Evolutionary conservation across 139 green algal species (phyloP).

Genomic region (Spirogloea muscicola): DNA sequence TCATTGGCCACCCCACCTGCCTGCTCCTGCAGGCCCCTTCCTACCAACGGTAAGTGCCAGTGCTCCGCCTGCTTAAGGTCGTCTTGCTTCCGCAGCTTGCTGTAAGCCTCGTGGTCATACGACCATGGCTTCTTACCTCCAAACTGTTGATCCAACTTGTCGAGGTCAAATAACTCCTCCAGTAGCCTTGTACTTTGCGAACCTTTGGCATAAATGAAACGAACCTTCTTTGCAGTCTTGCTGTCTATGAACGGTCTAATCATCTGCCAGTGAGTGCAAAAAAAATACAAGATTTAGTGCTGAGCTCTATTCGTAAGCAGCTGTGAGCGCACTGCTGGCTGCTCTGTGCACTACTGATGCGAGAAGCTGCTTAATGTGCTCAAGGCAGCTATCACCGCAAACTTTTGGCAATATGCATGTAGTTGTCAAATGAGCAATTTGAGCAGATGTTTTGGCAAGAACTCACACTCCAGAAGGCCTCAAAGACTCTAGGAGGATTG

Average conservation of each 20-base stretch:
- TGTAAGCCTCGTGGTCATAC: slow-evolving; percentile 24
- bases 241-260: slow-evolving; percentile 42
- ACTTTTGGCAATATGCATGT: too few relatives aligned
- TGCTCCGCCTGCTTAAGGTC: too few relatives aligned
- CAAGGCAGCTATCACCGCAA: too few relatives aligned
- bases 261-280: slow-evolving; percentile 9
- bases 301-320: too few relatives aligned
- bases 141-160: slow-evolving; percentile 22
- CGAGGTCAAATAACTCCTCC: slow-evolving; percentile 34
- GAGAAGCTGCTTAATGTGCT: too few relatives aligned
- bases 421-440: too few relatives aligned
- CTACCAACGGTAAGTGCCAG: too few relatives aligned
- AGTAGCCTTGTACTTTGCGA: slow-evolving; percentile 1
- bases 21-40: too few relatives aligned
- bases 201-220: slow-evolving; percentile 24
- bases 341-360: not conserved
- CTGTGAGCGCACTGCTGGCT: not conserved
- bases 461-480: slow-evolving; percentile 53
- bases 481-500: slow-evolving; percentile 56
- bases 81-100: slow-evolving; percentile 24
- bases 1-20: too few relatives aligned
- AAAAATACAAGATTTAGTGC: too few relatives aligned
- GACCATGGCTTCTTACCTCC: slow-evolving; percentile 1
- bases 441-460: too few relatives aligned
- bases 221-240: slow-evolving; percentile 39